Evolutionary conservation across 305 asterid genomes (phyloP).

Genomic region (Stenogyne calaminthoides): DNA sequence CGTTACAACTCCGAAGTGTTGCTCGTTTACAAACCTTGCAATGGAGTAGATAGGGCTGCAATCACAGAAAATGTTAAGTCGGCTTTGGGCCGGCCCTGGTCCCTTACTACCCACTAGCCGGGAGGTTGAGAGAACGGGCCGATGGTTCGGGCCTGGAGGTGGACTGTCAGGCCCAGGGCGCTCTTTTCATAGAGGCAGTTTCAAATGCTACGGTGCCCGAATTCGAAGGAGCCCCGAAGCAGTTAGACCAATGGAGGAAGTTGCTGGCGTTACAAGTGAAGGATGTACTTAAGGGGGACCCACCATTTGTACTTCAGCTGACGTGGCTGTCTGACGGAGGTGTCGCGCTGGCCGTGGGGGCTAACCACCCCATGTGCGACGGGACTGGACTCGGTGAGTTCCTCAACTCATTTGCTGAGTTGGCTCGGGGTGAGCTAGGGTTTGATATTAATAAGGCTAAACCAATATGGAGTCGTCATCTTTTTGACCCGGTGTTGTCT

Average conservation of each 20-base stretch:
- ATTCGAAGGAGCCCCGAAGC: constrained; percentile 15
- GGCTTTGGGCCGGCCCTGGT: constrained; percentile 52
- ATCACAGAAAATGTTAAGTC: constrained; percentile 39
- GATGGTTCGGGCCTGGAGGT: constrained; percentile 65
- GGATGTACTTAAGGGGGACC: no score
- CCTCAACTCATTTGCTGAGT: constrained; percentile 12
- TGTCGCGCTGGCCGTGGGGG: no score
- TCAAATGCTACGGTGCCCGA: constrained; percentile 38
- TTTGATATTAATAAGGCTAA: neutral
- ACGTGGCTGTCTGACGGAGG: no score
- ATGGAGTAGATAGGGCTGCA: constrained; percentile 27
- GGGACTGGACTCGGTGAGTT: neutral
- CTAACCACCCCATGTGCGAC: no score
- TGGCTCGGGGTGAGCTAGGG: constrained; percentile 33
- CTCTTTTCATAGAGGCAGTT: constrained; percentile 49
- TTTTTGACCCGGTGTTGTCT: constrained; percentile 30
- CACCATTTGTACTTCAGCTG: no score
- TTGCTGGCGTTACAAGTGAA: no score
- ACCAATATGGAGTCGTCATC: constrained; percentile 55
- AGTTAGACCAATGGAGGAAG: no score
- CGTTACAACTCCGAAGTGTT: no score
- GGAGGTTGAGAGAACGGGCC: constrained; percentile 13
- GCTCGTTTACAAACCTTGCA: constrained; percentile 34
- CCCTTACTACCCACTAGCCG: constrained; percentile 58
- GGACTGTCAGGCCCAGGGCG: constrained; percentile 60